Evolutionary conservation across 176 grass and related monocot genomes (phyloP).

Genomic region (Neostapfia colusana): DNA sequence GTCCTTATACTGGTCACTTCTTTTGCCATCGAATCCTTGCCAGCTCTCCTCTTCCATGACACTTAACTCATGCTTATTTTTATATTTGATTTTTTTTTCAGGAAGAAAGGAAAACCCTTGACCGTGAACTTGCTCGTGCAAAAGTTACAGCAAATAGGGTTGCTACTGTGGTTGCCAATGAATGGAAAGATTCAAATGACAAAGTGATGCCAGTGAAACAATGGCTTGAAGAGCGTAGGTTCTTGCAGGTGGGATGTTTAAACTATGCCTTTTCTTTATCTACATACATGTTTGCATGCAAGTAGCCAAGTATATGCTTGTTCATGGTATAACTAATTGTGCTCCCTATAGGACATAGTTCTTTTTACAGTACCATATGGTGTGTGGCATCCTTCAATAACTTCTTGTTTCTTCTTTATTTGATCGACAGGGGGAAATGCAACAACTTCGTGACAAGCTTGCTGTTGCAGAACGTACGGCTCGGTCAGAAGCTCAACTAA

Average conservation of each 20-base stretch:
- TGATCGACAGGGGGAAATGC: conserved; percentile 74
- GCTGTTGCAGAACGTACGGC: conserved; percentile 83
- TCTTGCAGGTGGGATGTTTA: conserved; percentile 72
- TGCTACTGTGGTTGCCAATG: conserved; percentile 94
- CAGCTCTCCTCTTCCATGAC: not conserved
- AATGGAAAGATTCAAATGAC: conserved; percentile 99
- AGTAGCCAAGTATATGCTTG: conserved; percentile 2
- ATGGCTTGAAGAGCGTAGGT: conserved; percentile 97
- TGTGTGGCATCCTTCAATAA: not conserved
- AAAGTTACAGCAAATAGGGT: conserved; percentile 96
- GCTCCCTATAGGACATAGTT: not conserved
- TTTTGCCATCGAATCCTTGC: conserved; percentile 18
- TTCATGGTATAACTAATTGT: conserved; percentile 3
- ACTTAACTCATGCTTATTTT: conserved; percentile 33
- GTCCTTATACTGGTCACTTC: conserved; percentile 12
- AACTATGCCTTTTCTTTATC: conserved; percentile 31
- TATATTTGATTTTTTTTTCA: conserved; percentile 49
- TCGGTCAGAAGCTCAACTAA: conserved; percentile 89
- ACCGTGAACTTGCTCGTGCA: conserved; percentile 91
- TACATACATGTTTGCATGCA: conserved; percentile 13
- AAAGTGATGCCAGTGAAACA: conserved; percentile 99
- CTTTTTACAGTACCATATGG: not conserved
- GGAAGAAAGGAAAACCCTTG: conserved; percentile 96
- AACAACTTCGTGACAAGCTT: conserved; percentile 93
- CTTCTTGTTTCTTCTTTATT: conserved; percentile 8